Evolutionary conservation across 2,329 filamentous ascomycete species (phyloP).

Genomic region (Chaetomiaceae sp.): DNA sequence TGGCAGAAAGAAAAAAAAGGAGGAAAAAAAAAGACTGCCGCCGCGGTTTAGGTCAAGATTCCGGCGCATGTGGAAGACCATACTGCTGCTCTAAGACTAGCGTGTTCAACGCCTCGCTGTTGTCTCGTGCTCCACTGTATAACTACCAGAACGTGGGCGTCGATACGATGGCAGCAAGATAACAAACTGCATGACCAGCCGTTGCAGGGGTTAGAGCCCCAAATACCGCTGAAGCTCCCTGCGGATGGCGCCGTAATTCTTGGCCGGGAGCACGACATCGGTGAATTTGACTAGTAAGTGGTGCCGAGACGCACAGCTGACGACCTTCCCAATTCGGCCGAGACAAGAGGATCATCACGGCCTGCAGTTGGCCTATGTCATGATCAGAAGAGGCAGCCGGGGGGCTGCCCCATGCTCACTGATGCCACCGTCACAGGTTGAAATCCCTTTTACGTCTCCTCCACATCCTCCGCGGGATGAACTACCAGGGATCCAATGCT

Average conservation of each 20-base stretch:
- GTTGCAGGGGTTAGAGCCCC: neutral
- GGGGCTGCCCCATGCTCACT: no score
- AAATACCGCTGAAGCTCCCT: neutral
- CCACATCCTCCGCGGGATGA: neutral
- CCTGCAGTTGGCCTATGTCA: constrained; percentile 6
- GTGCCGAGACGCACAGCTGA: constrained; percentile 6
- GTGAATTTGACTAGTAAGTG: constrained; percentile 14
- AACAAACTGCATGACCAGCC: neutral
- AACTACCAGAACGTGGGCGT: no score
- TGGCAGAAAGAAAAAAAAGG: no score
- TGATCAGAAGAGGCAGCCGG: neutral
- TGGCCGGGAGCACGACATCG: constrained; percentile 29
- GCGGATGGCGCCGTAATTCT: constrained; percentile 25
- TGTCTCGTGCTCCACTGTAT: no score
- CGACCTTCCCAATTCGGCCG: constrained; percentile 22
- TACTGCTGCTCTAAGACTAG: no score
- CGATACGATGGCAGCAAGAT: neutral
- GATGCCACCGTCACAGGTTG: no score
- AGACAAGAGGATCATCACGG: constrained; percentile 1
- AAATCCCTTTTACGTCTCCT: neutral
- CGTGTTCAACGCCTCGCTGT: no score
- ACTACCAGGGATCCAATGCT: neutral
- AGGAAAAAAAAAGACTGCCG: no score
- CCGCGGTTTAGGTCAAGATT: no score
- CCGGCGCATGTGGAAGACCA: no score